These are phyloP conservation scores for Austroboletus festivus DNA, from an alignment of 768 basidiomycete species.

Conservation along the genomic window DNA sequence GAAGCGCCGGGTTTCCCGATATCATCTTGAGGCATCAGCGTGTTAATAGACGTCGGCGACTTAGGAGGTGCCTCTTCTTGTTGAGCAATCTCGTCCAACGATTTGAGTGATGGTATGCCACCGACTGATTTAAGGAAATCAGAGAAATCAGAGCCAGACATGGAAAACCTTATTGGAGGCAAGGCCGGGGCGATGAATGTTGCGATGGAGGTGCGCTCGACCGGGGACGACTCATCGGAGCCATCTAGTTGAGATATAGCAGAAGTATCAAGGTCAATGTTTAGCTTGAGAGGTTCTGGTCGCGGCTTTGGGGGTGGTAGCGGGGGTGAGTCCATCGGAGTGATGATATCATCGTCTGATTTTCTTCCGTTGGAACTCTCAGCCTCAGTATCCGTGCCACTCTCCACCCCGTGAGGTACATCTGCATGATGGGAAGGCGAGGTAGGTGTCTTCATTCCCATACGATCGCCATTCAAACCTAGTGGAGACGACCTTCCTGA, in stretches of 20 bases:
- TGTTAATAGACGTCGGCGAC: constrained; percentile 21
- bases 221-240: constrained; percentile 58
- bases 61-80: constrained; percentile 35
- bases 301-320: constrained; percentile 43
- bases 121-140: constrained; percentile 63
- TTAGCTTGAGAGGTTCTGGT: constrained; percentile 30
- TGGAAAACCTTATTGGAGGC: constrained; percentile 88
- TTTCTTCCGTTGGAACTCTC: constrained; percentile 44
- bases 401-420: constrained; percentile 71
- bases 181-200: constrained; percentile 86
- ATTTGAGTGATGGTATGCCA: constrained; percentile 45
- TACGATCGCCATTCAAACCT: constrained; percentile 21
- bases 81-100: constrained; percentile 45
- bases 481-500: constrained; percentile 20
- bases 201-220: constrained; percentile 63
- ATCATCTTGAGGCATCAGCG: constrained; percentile 10
- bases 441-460: constrained; percentile 34
- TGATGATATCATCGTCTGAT: constrained; percentile 24
- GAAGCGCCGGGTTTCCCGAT: background rate
- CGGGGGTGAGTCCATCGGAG: constrained; percentile 35
- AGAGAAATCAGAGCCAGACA: constrained; percentile 79
- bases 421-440: constrained; percentile 65
- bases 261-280: constrained; percentile 16
- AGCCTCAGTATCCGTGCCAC: constrained; percentile 68
- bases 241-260: constrained; percentile 32